Base-by-base conservation (phyloP, 805 yeast genomes). In the Candida khao-thaluensis region DNA sequence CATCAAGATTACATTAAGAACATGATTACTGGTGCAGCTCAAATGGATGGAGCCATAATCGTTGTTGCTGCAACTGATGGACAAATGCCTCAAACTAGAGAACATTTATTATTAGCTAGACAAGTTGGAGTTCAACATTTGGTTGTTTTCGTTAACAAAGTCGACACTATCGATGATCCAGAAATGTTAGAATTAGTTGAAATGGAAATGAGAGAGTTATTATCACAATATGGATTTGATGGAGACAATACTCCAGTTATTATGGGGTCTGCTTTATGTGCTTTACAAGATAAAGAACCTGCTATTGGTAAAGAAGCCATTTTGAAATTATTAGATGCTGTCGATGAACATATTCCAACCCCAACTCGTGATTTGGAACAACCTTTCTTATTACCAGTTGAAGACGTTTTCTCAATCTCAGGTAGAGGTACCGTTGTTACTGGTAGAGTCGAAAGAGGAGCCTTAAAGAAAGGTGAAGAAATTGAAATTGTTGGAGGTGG, bases 351-450 rank as follows among this genome's bases (percentile, higher is more conserved):
- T 73, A 89, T 93, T 51, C 99, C 99, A 62, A 90, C 97, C 48
- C 99, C 99, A 54, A 72, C 71, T 54, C 89, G 99, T 77, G 97
- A 93, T 64, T 77, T 91, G 56, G 97, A 89, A 56, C 87, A 89
- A 71, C 90, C 97, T 52, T 93, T 93, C 79, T 72, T 93, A 70
- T 82, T 93, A 85, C 97, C 98, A 49, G 82, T 93, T 54, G 99
- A 93, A 77, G 96, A 88, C 59, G 90, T 89, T 48, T 93, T 91
- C 79, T 88, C 98, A 44, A 93, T 93, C 54, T 87, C 98, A 32
- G 99, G 99, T 72, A 91, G 99, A 81, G 99, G 99, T 74, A 93
- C 99, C 45, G 99, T 93, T 53, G 96, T 87, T 57, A 86, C 98
- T 42, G 99, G 99, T 66, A 86, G 98, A 74, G 99, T 89, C 54